Conservation (phyloP, 2,329 filamentous ascomycete genomes). For the Ophiostoma sp. region DNA sequence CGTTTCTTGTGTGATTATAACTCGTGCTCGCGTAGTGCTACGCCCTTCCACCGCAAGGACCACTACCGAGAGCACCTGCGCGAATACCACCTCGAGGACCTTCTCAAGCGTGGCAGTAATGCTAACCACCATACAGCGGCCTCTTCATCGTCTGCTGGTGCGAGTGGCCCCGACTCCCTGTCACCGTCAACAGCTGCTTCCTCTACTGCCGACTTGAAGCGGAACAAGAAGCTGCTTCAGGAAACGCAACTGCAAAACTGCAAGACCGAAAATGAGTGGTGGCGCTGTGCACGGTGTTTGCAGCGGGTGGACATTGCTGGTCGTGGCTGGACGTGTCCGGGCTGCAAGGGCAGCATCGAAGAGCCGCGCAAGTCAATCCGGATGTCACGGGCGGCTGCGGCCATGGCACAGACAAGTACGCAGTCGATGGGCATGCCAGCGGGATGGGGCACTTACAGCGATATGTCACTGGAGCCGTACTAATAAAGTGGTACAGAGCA, state of each 20-base stretch:
- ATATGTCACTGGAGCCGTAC: not conserved
- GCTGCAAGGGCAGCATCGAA: conserved; percentile 51
- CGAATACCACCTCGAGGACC: conserved; percentile 56
- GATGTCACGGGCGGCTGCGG: not conserved
- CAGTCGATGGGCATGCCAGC: not conserved
- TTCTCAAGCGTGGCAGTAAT: conserved; percentile 47
- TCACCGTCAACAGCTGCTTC: conserved; percentile 36
- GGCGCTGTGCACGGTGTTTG: conserved; percentile 57
- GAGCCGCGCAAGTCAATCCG: conserved; percentile 33
- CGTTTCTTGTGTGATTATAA: conserved; percentile 54
- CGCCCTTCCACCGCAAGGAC: conserved; percentile 55
- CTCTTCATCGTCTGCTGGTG: conserved; percentile 24
- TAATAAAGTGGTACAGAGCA: not conserved
- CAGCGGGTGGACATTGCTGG: conserved; percentile 44
- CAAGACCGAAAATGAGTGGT: conserved; percentile 47
- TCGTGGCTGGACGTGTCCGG: conserved; percentile 47
- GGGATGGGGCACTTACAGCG: not conserved
- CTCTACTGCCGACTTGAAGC: conserved; percentile 32
- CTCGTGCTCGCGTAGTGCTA: conserved; percentile 46
- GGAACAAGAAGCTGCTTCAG: not conserved
- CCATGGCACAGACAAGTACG: not conserved
- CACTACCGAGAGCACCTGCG: conserved; percentile 60
- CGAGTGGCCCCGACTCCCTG: not conserved
- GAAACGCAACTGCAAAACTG: conserved; percentile 39
- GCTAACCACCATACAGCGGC: not conserved